phyloP scores from a whole-genome alignment of 345 rosid genomes.

The rapeseed (Brassica napus) region DNA sequence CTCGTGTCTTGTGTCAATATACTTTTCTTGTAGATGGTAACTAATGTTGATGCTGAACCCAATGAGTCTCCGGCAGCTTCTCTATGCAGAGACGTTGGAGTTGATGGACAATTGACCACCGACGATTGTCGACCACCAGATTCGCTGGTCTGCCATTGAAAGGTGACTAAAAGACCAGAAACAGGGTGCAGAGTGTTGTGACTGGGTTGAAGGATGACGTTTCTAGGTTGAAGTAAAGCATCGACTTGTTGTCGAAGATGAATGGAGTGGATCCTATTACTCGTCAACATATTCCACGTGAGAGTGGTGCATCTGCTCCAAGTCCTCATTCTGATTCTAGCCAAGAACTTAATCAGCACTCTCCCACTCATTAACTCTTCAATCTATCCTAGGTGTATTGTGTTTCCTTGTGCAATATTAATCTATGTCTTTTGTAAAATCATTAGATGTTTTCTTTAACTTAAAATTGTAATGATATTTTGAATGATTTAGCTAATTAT shows the following conservation, averaged over 20 bases:
- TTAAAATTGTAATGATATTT: neutral
- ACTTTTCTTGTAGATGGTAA: neutral
- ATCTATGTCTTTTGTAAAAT: neutral
- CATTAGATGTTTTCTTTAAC: neutral
- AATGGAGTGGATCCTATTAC: neutral
- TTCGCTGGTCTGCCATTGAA: too few relatives aligned
- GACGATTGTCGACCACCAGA: neutral
- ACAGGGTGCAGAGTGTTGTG: neutral
- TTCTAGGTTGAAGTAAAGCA: neutral
- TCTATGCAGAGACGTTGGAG: neutral
- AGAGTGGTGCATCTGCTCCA: neutral
- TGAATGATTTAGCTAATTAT: neutral
- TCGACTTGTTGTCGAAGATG: neutral
- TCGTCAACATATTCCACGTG: neutral
- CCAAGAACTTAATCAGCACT: neutral
- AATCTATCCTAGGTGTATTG: neutral
- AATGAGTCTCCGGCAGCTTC: neutral
- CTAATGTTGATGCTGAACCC: neutral
- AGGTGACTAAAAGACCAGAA: too few relatives aligned
- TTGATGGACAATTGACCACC: neutral
- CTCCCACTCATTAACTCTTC: neutral
- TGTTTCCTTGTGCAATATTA: neutral
- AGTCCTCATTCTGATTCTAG: neutral
- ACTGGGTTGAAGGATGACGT: neutral
- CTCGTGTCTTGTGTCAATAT: neutral